phyloP scores from a whole-genome alignment of 257 asterid species.

The Asclepias syriaca region DNA sequence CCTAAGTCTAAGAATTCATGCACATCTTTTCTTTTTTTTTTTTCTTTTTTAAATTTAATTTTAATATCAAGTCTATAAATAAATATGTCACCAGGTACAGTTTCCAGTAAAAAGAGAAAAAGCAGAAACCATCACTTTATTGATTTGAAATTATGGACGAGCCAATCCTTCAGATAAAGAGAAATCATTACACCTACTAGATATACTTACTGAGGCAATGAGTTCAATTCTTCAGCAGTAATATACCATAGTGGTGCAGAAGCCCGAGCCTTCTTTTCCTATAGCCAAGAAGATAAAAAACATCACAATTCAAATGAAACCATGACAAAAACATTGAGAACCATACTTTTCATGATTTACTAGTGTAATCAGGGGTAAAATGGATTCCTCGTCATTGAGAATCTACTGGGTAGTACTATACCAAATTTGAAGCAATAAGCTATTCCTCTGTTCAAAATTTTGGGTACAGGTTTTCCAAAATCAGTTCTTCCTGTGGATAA shows the following conservation, averaged over 20 bases:
- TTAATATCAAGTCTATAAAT: not conserved
- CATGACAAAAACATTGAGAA: not conserved
- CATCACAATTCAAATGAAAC: not conserved
- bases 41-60: not conserved
- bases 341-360: constrained; percentile 2
- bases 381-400: not conserved
- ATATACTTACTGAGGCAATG: constrained; percentile 75
- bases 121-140: not conserved
- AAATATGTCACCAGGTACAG: not conserved
- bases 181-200: not conserved
- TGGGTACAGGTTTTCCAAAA: not conserved
- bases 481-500: not conserved
- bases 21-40: not conserved
- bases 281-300: constrained; percentile 10
- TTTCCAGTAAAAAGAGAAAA: not conserved
- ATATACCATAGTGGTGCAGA: constrained; percentile 76
- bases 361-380: not conserved
- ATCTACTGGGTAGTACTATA: not conserved
- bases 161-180: not conserved
- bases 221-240: constrained; percentile 66
- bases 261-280: constrained; percentile 76
- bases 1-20: not conserved
- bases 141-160: not conserved
- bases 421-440: not conserved
- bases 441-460: not conserved